A percentile compares a stretch with the other conserved stretches of the same genome.
These are phyloP conservation scores for Collybia nuda DNA, from an alignment of 768 basidiomycete species.

Conservation along the genomic window DNA sequence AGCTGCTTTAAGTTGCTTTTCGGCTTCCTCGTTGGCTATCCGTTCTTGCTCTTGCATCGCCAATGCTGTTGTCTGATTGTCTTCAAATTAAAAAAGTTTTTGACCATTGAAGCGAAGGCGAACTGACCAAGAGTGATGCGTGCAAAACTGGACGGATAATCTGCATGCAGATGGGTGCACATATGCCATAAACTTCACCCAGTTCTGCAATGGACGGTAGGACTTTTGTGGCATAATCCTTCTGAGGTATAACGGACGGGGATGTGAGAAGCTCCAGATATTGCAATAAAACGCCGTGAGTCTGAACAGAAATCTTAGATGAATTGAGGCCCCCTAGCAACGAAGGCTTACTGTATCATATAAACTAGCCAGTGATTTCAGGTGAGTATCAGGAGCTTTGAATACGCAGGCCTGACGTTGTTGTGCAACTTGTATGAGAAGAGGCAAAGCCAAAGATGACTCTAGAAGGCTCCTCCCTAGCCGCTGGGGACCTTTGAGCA, in stretches of 20 bases:
- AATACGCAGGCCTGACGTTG: slow-evolving; percentile 86
- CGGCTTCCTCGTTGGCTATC: slow-evolving; percentile 69
- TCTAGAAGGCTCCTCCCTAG: slow-evolving; percentile 68
- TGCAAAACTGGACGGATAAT: slow-evolving; percentile 84
- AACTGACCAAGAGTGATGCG: slow-evolving; percentile 55
- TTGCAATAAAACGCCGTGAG: slow-evolving; percentile 89
- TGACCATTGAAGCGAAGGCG: not conserved
- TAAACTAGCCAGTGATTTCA: slow-evolving; percentile 84
- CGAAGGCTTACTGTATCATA: slow-evolving; percentile 77
- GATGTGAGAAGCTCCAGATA: slow-evolving; percentile 86
- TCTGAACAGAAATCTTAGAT: slow-evolving; percentile 42
- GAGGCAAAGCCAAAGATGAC: slow-evolving; percentile 76
- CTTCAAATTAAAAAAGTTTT: slow-evolving; percentile 5
- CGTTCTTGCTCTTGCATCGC: slow-evolving; percentile 69
- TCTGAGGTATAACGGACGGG: slow-evolving; percentile 60
- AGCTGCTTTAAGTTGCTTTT: slow-evolving; percentile 79
- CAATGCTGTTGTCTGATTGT: slow-evolving; percentile 54
- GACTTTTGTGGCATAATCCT: slow-evolving; percentile 73
- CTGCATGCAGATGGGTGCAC: slow-evolving; percentile 90
- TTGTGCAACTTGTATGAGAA: slow-evolving; percentile 90
- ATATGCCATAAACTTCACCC: slow-evolving; percentile 74
- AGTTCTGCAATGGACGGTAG: slow-evolving; percentile 77
- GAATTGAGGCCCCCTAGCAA: slow-evolving; percentile 10
- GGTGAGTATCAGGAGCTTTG: slow-evolving; percentile 67
- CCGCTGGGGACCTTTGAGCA: slow-evolving; percentile 64